A percentile compares a stretch with the other conserved stretches of the same genome.
Conservation (phyloP, 495 filamentous ascomycete genomes). For the Penicillium taxi region DNA sequence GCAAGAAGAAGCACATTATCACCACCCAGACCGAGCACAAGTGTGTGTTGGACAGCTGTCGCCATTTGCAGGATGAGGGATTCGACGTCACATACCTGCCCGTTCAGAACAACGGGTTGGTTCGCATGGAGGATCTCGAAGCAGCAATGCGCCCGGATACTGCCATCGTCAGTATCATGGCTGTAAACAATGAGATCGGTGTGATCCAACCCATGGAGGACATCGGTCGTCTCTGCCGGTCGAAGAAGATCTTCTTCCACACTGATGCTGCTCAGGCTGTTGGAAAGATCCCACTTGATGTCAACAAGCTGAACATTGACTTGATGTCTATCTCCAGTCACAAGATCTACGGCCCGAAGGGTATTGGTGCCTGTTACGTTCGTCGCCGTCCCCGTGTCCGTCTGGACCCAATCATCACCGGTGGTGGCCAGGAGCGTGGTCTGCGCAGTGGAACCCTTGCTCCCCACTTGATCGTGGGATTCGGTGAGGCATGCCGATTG, state of each 20-base stretch:
- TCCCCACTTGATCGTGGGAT: slow-evolving; percentile 79
- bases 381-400: slow-evolving; percentile 85
- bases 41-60: slow-evolving; percentile 93
- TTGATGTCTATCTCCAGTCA: slow-evolving; percentile 98
- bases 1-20: slow-evolving; percentile 98
- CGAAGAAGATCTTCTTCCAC: slow-evolving; percentile 95
- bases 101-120: slow-evolving; percentile 73
- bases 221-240: slow-evolving; percentile 86
- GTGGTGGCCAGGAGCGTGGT: slow-evolving; percentile 92
- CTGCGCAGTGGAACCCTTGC: slow-evolving; percentile 89
- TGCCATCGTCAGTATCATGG: slow-evolving; percentile 89
- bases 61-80: slow-evolving; percentile 93
- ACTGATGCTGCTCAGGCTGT: slow-evolving; percentile 96
- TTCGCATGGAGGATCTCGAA: slow-evolving; percentile 81
- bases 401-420: slow-evolving; percentile 91
- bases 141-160: slow-evolving; percentile 88
- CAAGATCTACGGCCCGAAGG: slow-evolving; percentile 98
- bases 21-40: slow-evolving; percentile 98
- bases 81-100: slow-evolving; percentile 94
- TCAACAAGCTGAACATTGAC: slow-evolving; percentile 94
- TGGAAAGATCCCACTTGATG: slow-evolving; percentile 92
- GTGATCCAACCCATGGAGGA: slow-evolving; percentile 92
- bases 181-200: slow-evolving; percentile 98
- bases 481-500: slow-evolving; percentile 92
- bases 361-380: slow-evolving; percentile 92